phyloP scores from a whole-genome alignment of 176 grass and related monocot genomes.

The Urochloa ruziziensis region DNA sequence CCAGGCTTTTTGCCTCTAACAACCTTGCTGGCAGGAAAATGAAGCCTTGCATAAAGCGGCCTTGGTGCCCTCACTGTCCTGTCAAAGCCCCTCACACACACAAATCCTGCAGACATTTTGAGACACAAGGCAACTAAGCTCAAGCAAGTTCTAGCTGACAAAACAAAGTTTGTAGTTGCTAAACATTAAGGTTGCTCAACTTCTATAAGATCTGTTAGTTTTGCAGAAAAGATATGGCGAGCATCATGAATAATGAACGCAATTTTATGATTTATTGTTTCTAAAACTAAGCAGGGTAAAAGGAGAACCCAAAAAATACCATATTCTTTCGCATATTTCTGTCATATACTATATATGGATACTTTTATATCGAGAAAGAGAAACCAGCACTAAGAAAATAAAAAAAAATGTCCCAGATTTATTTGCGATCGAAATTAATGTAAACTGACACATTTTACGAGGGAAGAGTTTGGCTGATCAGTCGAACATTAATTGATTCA shows the following conservation, averaged over 20 bases:
- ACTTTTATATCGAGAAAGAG: background rate
- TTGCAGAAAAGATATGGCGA: background rate
- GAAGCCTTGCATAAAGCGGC: conserved; percentile 66
- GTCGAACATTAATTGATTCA: background rate
- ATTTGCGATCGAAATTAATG: background rate
- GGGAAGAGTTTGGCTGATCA: background rate
- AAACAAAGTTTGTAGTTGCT: background rate
- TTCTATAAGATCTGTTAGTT: background rate
- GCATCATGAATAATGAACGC: conserved; percentile 3
- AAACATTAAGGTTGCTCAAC: background rate
- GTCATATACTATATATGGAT: too few species aligned
- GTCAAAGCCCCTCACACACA: conserved; percentile 74
- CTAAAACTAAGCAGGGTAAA: conserved; percentile 3
- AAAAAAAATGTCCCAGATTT: background rate
- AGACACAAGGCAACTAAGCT: background rate
- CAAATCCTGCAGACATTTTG: conserved; percentile 48
- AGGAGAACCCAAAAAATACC: background rate
- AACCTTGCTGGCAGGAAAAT: conserved; percentile 62
- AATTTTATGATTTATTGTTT: background rate
- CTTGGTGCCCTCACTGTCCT: conserved; percentile 50
- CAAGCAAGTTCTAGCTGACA: background rate
- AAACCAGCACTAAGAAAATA: background rate
- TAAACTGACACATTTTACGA: background rate
- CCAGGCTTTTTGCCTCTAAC: conserved; percentile 38
- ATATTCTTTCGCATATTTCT: background rate